Percentiles rank a stretch among this genome's conserved stretches.
Evolutionary conservation across 306 rosid species (phyloP).

Genomic region (Citrullus colocynthis): DNA sequence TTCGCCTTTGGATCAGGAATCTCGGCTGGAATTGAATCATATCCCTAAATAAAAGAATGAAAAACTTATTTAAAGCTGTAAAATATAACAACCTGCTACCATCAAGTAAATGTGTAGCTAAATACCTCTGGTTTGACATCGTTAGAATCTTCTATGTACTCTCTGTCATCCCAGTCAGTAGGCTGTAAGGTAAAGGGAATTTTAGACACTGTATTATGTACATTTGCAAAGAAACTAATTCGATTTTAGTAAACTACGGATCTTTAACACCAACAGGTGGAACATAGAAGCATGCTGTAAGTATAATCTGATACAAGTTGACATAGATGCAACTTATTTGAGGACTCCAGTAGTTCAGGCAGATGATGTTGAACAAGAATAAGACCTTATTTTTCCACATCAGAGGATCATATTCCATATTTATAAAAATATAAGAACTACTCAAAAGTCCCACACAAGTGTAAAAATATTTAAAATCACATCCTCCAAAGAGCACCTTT

Average conservation of each 20-base stretch:
- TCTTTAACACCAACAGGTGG: not conserved
- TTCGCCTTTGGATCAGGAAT: slow-evolving; percentile 82
- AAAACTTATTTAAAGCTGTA: not conserved
- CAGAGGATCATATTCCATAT: not conserved
- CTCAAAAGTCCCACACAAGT: not conserved
- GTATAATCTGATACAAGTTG: not conserved
- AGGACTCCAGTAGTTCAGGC: not conserved
- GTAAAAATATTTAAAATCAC: not conserved
- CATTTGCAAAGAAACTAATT: not conserved
- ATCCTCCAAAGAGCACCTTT: slow-evolving; percentile 22
- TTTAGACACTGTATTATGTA: not conserved
- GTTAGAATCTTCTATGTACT: slow-evolving; percentile 75
- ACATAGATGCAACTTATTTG: not conserved
- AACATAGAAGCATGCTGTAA: not conserved
- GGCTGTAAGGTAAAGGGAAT: slow-evolving; percentile 37
- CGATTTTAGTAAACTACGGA: not conserved
- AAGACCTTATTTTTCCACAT: not conserved
- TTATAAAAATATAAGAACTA: not conserved
- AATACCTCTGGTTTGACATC: slow-evolving; percentile 67
- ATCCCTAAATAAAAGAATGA: slow-evolving; percentile 46
- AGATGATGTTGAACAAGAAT: not conserved
- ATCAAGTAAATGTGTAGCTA: not conserved
- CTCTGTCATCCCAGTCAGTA: slow-evolving; percentile 89
- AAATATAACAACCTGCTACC: not conserved
- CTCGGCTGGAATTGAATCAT: slow-evolving; percentile 67